A percentile compares a stretch with the other conserved stretches of the same genome.
Conservation (phyloP, 345 rosid species). For the Citrus reticulata region DNA sequence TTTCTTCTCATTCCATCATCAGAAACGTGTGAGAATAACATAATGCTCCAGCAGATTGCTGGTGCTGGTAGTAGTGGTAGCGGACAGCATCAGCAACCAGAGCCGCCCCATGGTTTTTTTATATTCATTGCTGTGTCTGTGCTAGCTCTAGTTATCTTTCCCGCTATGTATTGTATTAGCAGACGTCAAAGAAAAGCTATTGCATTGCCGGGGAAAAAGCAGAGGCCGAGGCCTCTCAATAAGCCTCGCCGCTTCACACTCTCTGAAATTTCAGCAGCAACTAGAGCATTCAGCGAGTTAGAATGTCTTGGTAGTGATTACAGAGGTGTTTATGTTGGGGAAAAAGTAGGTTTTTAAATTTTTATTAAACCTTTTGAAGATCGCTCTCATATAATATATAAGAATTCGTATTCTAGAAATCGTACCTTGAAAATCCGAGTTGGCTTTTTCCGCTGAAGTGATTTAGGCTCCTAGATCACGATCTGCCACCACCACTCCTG, state of each 20-base stretch:
- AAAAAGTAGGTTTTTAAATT: too few relatives aligned
- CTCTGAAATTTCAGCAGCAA: conserved; percentile 38
- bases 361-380: too few relatives aligned
- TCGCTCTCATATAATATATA: too few relatives aligned
- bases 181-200: conserved; percentile 12
- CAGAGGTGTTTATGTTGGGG: conserved; percentile 18
- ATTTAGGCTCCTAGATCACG: too few relatives aligned
- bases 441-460: too few relatives aligned
- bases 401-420: too few relatives aligned
- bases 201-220: conserved; percentile 20
- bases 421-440: too few relatives aligned
- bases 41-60: background rate
- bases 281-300: conserved; percentile 35
- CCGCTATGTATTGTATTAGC: conserved; percentile 28
- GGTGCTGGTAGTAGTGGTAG: too few relatives aligned
- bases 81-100: background rate
- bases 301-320: conserved; percentile 39
- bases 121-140: conserved; percentile 34
- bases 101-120: conserved; percentile 30
- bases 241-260: conserved; percentile 38
- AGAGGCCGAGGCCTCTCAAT: conserved; percentile 45
- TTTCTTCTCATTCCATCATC: conserved; percentile 35
- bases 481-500: too few relatives aligned
- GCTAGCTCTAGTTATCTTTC: conserved; percentile 24
- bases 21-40: conserved; percentile 39